Evolutionary conservation across 495 filamentous ascomycete genomes (phyloP), one percentile per base, ranked within the genome.

Genomic region (Copromyces sp.): DNA sequence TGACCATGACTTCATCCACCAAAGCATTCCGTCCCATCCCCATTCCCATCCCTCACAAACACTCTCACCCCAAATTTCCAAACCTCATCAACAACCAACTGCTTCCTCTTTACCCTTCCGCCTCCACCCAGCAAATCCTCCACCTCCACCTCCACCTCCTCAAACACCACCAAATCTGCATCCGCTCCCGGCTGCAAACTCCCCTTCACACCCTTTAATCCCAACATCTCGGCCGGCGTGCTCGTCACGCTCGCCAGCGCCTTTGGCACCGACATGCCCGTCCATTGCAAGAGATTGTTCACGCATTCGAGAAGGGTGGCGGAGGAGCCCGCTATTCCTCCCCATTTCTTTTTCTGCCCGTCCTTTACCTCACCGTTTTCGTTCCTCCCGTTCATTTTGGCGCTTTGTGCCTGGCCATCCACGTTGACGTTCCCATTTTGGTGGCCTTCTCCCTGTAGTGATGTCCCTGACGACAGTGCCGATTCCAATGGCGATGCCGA

Each of bases 231-330:
- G 2, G 93, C 93, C 12, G 93, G 93, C 9, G 89, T 90, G 16
- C 84, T 83, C 2, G 93, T 94, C 11, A 93, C 93, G 0, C 91
- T 87, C 72, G 85, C 87, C 32, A 96, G 80, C 0, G 89, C 91
- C 76, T 88, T 84, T 0, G 90, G 87, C 12, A 93, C 86, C 5
- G 83, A 84, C 0, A 88, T 85, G 7, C 87, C 89, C 0, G 89
- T 87, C 90, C 90, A 94, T 70, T 85, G 86, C 47, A 91, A 83
- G 80, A 95, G 94, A 76, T 95, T 95, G 68, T 89, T 90, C 40
- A 94, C 89, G 77, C 93, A 96, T 76, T 93, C 91, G 39, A 94
- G 87, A 9, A 96, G 85, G 6, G 90, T 90, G 53, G 90, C 87
- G 0, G 90, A 90, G 74, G 88, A 90, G 9, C 80, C 70, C 29